Evolutionary conservation across 2,329 filamentous ascomycete species (phyloP).

Genomic region (Aspergillus novofumigatus): DNA sequence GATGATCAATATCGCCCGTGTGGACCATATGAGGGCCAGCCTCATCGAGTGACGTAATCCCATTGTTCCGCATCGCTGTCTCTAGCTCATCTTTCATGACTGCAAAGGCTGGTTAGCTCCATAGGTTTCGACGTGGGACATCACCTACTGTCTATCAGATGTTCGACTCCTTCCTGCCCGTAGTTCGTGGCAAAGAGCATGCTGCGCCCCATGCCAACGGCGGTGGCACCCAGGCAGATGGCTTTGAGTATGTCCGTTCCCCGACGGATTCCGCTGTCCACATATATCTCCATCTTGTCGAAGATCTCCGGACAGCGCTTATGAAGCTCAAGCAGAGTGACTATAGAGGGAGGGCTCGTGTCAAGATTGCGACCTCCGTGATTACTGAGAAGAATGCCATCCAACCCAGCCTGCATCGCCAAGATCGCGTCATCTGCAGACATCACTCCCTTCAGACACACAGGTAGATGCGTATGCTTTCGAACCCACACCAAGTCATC

Average conservation of each 20-base stretch:
- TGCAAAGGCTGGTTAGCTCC: conserved; percentile 12
- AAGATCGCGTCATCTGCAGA: conserved; percentile 52
- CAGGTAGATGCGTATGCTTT: conserved; percentile 44
- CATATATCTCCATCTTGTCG: conserved; percentile 48
- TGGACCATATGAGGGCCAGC: conserved; percentile 43
- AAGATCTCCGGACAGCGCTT: conserved; percentile 48
- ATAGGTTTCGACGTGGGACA: not conserved
- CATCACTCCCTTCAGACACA: conserved; percentile 58
- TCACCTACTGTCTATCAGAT: conserved; percentile 52
- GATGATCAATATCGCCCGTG: conserved; percentile 48
- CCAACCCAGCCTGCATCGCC: conserved; percentile 48
- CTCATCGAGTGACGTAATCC: conserved; percentile 43
- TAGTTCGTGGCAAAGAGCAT: conserved; percentile 53
- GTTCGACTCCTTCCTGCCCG: conserved; percentile 52
- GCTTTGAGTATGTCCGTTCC: conserved; percentile 55
- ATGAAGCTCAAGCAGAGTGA: conserved; percentile 52
- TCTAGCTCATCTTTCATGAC: conserved; percentile 47
- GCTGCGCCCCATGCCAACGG: conserved; percentile 52
- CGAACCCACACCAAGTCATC: conserved; percentile 52
- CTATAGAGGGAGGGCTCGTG: conserved; percentile 46
- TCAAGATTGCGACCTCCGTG: conserved; percentile 57
- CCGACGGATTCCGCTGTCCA: conserved; percentile 52
- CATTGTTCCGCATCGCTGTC: conserved; percentile 46
- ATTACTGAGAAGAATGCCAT: conserved; percentile 56
- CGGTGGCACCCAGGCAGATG: conserved; percentile 50